Conservation (phyloP, 768 basidiomycete species). For the Filobasidium floriforme region DNA sequence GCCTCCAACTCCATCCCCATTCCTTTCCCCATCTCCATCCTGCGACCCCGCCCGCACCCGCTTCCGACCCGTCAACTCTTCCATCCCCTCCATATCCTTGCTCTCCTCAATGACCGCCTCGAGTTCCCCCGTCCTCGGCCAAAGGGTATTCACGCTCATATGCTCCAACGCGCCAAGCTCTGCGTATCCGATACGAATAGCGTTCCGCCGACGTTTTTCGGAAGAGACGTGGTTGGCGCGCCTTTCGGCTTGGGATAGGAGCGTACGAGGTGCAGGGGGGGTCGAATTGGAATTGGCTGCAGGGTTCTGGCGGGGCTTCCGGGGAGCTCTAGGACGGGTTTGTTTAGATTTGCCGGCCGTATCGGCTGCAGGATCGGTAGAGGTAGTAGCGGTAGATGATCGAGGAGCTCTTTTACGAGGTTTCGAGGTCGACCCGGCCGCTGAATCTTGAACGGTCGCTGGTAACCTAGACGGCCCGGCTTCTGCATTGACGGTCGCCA, state of each 20-base stretch:
- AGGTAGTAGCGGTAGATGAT: neutral
- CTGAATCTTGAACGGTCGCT: neutral
- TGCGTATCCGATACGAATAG: slow-evolving; percentile 81
- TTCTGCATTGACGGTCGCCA: neutral
- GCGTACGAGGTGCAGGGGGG: neutral
- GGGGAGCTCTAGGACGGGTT: neutral
- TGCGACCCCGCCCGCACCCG: neutral
- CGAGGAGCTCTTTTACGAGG: neutral
- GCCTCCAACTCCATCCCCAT: neutral
- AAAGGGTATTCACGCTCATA: slow-evolving; percentile 22
- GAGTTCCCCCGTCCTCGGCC: slow-evolving; percentile 17
- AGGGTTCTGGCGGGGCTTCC: neutral
- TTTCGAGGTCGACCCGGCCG: neutral
- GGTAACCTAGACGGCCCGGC: neutral
- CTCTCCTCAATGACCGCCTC: slow-evolving; percentile 37
- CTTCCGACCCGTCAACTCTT: slow-evolving; percentile 1
- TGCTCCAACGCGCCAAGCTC: slow-evolving; percentile 70
- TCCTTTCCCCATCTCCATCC: neutral
- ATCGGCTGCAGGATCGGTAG: neutral
- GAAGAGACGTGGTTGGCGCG: slow-evolving; percentile 89
- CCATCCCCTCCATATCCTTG: slow-evolving; percentile 15
- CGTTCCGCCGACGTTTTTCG: slow-evolving; percentile 85
- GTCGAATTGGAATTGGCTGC: neutral
- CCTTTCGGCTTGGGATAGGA: slow-evolving; percentile 72
- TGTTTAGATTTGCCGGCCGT: neutral